A percentile compares a stretch with the other conserved stretches of the same genome.
Conservation (phyloP, 1,139 yeast species). For the Wickerhamiella infanticola region DNA sequence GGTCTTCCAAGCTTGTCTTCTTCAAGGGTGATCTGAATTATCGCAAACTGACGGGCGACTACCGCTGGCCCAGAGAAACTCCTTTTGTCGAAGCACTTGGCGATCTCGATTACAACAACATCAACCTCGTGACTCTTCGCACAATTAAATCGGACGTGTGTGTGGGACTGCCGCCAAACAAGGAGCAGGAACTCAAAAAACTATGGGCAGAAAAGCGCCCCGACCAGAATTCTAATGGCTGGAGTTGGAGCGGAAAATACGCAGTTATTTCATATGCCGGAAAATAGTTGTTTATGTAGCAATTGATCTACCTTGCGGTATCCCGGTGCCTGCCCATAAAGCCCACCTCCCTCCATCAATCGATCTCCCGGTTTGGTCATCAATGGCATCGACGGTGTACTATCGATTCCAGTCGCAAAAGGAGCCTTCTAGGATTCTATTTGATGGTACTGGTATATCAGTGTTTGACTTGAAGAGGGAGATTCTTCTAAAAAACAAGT, state of each 20-base stretch:
- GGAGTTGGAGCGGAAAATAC: constrained; percentile 87
- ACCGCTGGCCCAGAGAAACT: constrained; percentile 74
- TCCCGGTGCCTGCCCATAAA: no score
- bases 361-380: no score
- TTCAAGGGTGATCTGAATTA: constrained; percentile 95
- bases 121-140: constrained; percentile 60
- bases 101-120: constrained; percentile 40
- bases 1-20: constrained; percentile 52
- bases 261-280: constrained; percentile 43
- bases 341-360: no score
- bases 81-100: constrained; percentile 58
- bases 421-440: constrained; percentile 46
- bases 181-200: constrained; percentile 48
- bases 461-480: constrained; percentile 90
- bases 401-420: constrained; percentile 79
- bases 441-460: constrained; percentile 93
- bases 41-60: constrained; percentile 83
- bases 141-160: constrained; percentile 97
- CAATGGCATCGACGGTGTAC: constrained; percentile 81
- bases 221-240: constrained; percentile 46
- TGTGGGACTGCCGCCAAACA: constrained; percentile 60
- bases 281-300: neutral
- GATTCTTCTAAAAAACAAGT: constrained; percentile 62
- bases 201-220: constrained; percentile 32
- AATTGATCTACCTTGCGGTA: no score